These are phyloP conservation scores for Nannochloris sp. DNA, from an alignment of 139 green algal species.

Conservation along the genomic window DNA sequence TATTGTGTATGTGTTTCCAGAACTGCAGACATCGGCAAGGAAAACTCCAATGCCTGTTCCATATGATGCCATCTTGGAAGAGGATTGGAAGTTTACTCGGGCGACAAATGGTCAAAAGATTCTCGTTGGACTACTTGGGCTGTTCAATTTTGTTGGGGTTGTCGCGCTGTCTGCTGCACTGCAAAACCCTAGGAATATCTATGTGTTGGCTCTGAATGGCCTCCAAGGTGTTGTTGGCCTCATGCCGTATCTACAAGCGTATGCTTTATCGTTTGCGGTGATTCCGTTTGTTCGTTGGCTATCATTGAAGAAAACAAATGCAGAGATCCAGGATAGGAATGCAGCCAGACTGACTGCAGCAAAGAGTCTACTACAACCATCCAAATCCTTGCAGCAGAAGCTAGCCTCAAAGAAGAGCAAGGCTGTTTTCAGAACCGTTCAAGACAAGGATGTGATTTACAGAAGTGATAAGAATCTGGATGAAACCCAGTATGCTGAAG, in stretches of 20 bases:
- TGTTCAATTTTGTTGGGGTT: conserved; percentile 84
- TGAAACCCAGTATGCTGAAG: conserved; percentile 6
- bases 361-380: conserved; percentile 8
- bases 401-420: background rate
- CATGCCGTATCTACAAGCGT: conserved; percentile 57
- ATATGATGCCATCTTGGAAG: conserved; percentile 9
- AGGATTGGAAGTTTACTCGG: conserved; percentile 26
- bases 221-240: conserved; percentile 30
- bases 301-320: conserved; percentile 43
- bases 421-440: conserved; percentile 5
- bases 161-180: conserved; percentile 44
- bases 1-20: conserved; percentile 84
- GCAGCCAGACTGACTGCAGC: conserved; percentile 31
- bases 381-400: conserved; percentile 8
- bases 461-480: conserved; percentile 12
- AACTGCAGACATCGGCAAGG: conserved; percentile 45
- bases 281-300: conserved; percentile 66
- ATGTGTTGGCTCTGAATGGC: conserved; percentile 28
- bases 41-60: background rate
- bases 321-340: conserved; percentile 66
- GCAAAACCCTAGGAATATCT: conserved; percentile 23
- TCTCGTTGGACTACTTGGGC: conserved; percentile 49
- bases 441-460: conserved; percentile 17
- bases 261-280: conserved; percentile 81
- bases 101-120: conserved; percentile 44